Evolutionary conservation across 176 grass and related monocot species (phyloP), one percentile per base, ranked within the genome.

Genomic region (Panicum miliaceum): DNA sequence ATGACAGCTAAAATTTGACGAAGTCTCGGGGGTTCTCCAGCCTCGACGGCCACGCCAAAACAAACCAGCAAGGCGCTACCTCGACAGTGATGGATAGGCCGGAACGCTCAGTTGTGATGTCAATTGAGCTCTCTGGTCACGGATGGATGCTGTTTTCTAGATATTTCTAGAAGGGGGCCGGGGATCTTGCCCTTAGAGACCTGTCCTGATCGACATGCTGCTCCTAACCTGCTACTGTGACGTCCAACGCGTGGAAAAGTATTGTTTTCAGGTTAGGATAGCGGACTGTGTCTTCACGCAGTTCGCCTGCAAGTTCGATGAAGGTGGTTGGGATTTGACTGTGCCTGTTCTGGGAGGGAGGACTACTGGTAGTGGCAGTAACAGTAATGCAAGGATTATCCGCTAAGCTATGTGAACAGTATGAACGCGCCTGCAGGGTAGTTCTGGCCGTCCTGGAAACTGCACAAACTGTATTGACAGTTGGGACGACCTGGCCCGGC

Each of bases 1-100:
- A 37, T 18, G 67, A 59, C 66, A 83, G 66, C 74, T 78, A 78
- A 77, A 23, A 66, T 79, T 71, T 82, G 88, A 90, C 73, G 4
- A 0, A 5, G 88, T 78, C 72, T 43, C 6, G 7, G 64, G 37
- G 79, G 67, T 79, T 83, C 79, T 8, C 41, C 6, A 8, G 27
- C 29, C 56, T 48, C 12, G 73, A 71, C 5, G 7, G 20, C 58
- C 57, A 34, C 63, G 83, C 45, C 71, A 82, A 76, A 41, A 20
- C 46, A 18, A 85, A 15, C 51, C 8, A 43, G 75, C 76, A 60
- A 13, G 71, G 43, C 6, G 22, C 20, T 18, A 22, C 7, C 46
- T 11, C 36, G 79, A 86, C 16, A 66, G 47, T 34, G 79, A 90
- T 32, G 29, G 29, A 32, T 59, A 59, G 8, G 58, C 56, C 27